Evolutionary conservation across 495 filamentous ascomycete species (phyloP), one percentile per base, ranked within the genome.

Genomic region (Amorphotheca resinae): DNA sequence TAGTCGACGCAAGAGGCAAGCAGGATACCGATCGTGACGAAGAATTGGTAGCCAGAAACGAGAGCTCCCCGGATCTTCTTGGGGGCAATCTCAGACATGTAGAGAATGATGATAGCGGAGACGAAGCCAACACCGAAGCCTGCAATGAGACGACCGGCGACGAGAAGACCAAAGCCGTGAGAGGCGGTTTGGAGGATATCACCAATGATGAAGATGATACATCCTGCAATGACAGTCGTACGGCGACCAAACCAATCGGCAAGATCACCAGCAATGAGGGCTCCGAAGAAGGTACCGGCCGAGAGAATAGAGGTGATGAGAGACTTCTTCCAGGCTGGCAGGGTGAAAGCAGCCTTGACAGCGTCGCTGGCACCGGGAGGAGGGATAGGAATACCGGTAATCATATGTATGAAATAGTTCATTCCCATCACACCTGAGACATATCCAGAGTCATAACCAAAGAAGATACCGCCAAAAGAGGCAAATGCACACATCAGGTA

Each of bases 221-320:
- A 71, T 3, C 82, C 70, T 14, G 65, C 44, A 46, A 91, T 79
- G 50, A 94, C 72, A 22, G 68, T 83, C 22, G 72, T 56, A 16
- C 82, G 75, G 53, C 87, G 80, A 51, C 87, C 87, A 20, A 89
- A 64, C 34, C 64, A 62, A 57, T 94, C 87, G 25, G 76, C 84
- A 12, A 83, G 55, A 9, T 79, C 66, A 2, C 80, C 80, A 11
- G 85, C 83, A 12, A 60, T 55, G 7, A 94, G 66, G 33, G 87
- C 79, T 17, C 74, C 87, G 52, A 93, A 84, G 68, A 93, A 93
- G 8, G 87, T 95, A 44, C 87, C 87, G 7, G 80, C 84, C 1
- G 87, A 94, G 33, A 95, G 69, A 33, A 95, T 81, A 3, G 87
- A 88, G 23, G 86, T 82, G 43, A 87, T 80, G 52, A 84, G 69